Conservation (phyloP, 164 flowering plant species). For the Hamamelis virginiana region DNA sequence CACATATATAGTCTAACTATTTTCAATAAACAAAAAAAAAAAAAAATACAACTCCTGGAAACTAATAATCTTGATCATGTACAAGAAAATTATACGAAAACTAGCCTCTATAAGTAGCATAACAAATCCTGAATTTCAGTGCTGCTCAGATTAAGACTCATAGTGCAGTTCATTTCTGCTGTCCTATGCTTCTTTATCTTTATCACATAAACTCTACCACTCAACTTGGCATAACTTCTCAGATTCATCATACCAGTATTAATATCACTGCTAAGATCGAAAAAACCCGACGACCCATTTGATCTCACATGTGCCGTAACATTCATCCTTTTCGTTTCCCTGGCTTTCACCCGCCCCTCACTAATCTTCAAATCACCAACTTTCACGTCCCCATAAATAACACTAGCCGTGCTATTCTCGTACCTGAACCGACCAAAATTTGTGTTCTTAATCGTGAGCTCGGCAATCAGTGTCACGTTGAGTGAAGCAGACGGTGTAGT, state of each 20-base stretch:
- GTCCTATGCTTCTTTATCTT: conserved; percentile 9
- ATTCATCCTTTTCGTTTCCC: not conserved
- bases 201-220: conserved; percentile 14
- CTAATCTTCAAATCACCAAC: conserved; percentile 7
- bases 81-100: too few relatives aligned
- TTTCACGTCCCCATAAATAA: conserved; percentile 16
- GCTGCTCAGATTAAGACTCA: conserved; percentile 16
- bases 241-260: conserved; percentile 8
- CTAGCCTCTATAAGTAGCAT: not conserved
- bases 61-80: too few relatives aligned
- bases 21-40: too few relatives aligned
- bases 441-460: conserved; percentile 23
- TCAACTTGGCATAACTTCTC: conserved; percentile 13
- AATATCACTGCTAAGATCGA: not conserved
- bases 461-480: conserved; percentile 19
- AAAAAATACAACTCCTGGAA: too few relatives aligned
- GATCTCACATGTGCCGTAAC: not conserved
- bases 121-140: conserved; percentile 3
- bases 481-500: conserved; percentile 16
- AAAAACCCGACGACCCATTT: not conserved
- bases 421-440: conserved; percentile 34
- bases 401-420: conserved; percentile 8
- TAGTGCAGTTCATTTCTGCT: conserved; percentile 22
- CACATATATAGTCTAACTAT: too few relatives aligned
- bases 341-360: not conserved